phyloP scores from a whole-genome alignment of 2,329 filamentous ascomycete genomes.

The Fusarium pseudonygamai region DNA sequence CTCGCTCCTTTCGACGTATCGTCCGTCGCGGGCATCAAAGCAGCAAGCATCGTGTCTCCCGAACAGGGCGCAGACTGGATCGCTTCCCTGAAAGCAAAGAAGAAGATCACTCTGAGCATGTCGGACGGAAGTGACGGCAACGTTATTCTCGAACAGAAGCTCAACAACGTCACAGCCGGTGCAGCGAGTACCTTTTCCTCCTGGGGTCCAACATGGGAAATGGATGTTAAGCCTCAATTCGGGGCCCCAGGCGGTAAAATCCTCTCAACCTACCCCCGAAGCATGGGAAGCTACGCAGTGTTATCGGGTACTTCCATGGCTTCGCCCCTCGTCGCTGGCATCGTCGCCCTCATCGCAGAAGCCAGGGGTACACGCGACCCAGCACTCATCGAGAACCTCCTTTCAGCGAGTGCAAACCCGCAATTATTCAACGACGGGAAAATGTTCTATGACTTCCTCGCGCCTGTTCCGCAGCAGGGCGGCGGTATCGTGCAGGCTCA shows the following conservation, averaged over 20 bases:
- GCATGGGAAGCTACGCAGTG: slow-evolving; percentile 60
- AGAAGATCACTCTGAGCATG: slow-evolving; percentile 57
- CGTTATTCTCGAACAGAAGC: slow-evolving; percentile 45
- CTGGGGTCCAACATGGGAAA: slow-evolving; percentile 70
- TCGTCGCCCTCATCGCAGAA: slow-evolving; percentile 63
- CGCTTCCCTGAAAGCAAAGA: slow-evolving; percentile 52
- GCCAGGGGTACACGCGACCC: slow-evolving; percentile 62
- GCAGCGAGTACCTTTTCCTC: slow-evolving; percentile 62
- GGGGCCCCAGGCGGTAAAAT: slow-evolving; percentile 67
- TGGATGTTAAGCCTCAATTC: slow-evolving; percentile 65
- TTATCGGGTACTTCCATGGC: slow-evolving; percentile 70
- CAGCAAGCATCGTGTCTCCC: slow-evolving; percentile 54
- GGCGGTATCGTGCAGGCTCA: slow-evolving; percentile 68
- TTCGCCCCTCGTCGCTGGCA: slow-evolving; percentile 63
- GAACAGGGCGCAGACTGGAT: slow-evolving; percentile 57
- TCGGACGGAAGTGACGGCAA: slow-evolving; percentile 50
- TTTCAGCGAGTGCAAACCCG: slow-evolving; percentile 61
- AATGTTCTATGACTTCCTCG: slow-evolving; percentile 51
- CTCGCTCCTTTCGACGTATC: slow-evolving; percentile 49
- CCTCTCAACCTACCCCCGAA: slow-evolving; percentile 63
- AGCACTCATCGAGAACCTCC: slow-evolving; percentile 57
- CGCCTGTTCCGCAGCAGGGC: slow-evolving; percentile 69
- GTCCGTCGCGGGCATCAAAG: slow-evolving; percentile 46
- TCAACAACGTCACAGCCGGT: slow-evolving; percentile 59
- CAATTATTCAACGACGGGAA: slow-evolving; percentile 58